Evolutionary conservation across 331 rosid genomes (phyloP).

Genomic region (Saraca asoca): DNA sequence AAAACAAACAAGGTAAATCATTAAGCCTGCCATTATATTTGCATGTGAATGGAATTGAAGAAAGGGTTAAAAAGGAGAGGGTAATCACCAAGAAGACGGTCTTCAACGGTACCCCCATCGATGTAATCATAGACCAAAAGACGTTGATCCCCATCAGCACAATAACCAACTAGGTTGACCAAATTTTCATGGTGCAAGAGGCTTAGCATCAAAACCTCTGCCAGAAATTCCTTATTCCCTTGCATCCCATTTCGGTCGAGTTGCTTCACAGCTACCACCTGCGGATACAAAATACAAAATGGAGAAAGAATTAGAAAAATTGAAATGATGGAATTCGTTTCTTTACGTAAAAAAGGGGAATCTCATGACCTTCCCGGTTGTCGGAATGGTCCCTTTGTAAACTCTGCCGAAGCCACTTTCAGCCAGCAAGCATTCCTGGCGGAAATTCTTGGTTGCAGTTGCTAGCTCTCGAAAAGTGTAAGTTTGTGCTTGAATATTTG

Average conservation of each 20-base stretch:
- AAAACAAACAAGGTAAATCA: too few relatives aligned
- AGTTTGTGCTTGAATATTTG: conserved; percentile 56
- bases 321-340: too few relatives aligned
- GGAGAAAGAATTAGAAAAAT: too few relatives aligned
- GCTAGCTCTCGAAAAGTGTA: conserved; percentile 91
- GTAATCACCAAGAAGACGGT: conserved; percentile 62
- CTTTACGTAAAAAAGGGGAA: not conserved
- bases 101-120: conserved; percentile 61
- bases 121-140: conserved; percentile 82
- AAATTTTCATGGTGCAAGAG: conserved; percentile 72
- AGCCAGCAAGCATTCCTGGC: conserved; percentile 79
- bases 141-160: conserved; percentile 97
- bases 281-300: not conserved
- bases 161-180: conserved; percentile 76
- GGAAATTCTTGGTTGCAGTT: conserved; percentile 82
- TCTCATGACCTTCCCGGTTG: conserved; percentile 61
- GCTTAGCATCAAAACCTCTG: conserved; percentile 65
- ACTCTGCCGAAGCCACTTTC: conserved; percentile 97
- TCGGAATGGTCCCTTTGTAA: conserved; percentile 69
- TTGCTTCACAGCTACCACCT: conserved; percentile 97
- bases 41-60: too few relatives aligned
- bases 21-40: too few relatives aligned
- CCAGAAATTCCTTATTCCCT: conserved; percentile 74
- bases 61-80: too few relatives aligned
- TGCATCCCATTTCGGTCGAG: conserved; percentile 80